Evolutionary conservation across 2,329 filamentous ascomycete genomes (phyloP).

Genomic region (Aspergillus sp.): DNA sequence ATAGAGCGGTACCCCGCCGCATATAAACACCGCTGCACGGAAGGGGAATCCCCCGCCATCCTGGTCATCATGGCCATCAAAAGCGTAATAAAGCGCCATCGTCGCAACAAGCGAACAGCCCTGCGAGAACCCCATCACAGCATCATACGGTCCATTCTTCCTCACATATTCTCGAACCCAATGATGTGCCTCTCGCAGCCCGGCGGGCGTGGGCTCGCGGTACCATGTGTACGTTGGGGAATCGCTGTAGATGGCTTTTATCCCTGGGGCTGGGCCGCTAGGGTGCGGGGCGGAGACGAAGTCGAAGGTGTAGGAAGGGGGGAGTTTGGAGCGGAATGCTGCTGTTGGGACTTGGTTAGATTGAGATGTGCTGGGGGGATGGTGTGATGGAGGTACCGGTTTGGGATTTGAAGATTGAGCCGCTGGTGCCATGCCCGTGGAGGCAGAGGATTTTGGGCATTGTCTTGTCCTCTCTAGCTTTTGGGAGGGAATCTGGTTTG

Average conservation of each 20-base stretch:
- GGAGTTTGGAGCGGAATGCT: slow-evolving; percentile 2
- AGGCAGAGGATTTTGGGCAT: slow-evolving; percentile 7
- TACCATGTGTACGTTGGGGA: slow-evolving; percentile 1
- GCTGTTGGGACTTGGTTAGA: background rate
- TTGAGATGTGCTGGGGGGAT: background rate
- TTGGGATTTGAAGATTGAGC: background rate
- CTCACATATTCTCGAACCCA: background rate
- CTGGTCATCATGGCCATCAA: background rate
- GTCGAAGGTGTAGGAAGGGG: background rate
- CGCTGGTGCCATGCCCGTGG: slow-evolving; percentile 6
- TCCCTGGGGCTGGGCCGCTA: background rate
- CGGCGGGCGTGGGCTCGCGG: background rate
- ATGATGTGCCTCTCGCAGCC: background rate
- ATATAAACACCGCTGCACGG: background rate
- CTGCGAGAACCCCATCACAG: background rate
- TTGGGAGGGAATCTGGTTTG: too few relatives aligned
- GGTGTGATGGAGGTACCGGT: background rate
- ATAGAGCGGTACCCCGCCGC: slow-evolving; percentile 3
- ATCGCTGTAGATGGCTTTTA: background rate
- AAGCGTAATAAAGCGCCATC: background rate
- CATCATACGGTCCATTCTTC: background rate
- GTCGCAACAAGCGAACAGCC: background rate
- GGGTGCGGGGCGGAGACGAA: slow-evolving; percentile 2
- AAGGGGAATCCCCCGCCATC: background rate
- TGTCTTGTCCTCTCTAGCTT: background rate